Evolutionary conservation across 2,329 filamentous ascomycete genomes (phyloP).

Genomic region (Leptographium lundbergii): DNA sequence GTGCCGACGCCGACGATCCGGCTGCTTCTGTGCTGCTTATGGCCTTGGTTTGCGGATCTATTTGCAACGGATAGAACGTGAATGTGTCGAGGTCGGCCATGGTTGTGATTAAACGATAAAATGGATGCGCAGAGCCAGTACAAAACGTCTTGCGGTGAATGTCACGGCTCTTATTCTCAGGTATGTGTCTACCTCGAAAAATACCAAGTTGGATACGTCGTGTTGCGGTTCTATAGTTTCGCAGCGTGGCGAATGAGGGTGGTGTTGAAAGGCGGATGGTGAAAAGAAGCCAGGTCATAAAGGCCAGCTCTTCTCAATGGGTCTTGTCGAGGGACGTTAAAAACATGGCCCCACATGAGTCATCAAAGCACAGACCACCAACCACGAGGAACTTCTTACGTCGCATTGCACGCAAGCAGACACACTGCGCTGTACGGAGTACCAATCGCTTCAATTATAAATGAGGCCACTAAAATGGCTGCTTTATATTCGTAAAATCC

Average conservation of each 20-base stretch:
- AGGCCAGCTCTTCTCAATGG: background rate
- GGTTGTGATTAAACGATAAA: conserved; percentile 5
- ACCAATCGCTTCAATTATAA: background rate
- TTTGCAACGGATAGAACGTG: conserved; percentile 65
- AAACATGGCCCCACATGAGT: background rate
- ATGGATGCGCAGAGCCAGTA: background rate
- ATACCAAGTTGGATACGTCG: background rate
- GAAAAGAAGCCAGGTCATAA: background rate
- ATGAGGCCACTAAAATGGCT: background rate
- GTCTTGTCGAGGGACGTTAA: background rate
- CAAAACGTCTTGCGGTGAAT: background rate
- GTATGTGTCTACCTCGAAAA: background rate
- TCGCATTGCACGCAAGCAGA: too few relatives aligned
- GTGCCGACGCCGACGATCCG: conserved; percentile 18
- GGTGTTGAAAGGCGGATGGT: background rate
- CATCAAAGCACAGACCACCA: background rate
- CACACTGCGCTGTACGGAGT: too few relatives aligned
- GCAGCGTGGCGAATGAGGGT: background rate
- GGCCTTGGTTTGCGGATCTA: conserved; percentile 73
- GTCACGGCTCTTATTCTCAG: background rate
- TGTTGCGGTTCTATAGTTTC: background rate
- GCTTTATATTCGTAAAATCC: background rate
- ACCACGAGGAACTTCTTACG: too few relatives aligned
- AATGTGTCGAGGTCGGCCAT: conserved; percentile 60
- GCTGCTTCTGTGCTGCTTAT: conserved; percentile 36